Base-by-base conservation (phyloP, 306 rosid species). In the Hylodesmum podocarpum region DNA sequence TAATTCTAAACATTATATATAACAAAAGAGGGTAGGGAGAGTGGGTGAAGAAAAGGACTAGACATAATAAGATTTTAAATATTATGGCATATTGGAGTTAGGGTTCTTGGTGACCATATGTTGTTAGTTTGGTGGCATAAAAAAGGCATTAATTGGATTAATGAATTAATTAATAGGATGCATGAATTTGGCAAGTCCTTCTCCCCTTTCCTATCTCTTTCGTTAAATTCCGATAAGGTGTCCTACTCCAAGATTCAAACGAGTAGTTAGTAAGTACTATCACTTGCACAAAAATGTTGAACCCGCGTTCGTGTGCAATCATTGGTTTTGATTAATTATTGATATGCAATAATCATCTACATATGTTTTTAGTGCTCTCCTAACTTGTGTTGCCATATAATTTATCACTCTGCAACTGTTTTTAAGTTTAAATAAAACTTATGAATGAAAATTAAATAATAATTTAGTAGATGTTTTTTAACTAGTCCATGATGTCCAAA, bases 271-370 rank as follows among this genome's bases (percentile, higher is more conserved):
- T 19, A n/a, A n/a, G n/a, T n/a, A n/a, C n/a, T n/a, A 18, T 21
- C 14, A 34, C 51, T 18, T 70, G 21, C 62, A 19, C 61, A 12
- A 47, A 66, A 28, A 51, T n/a, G 37, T 6, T 68, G 62, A 75
- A 75, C 44, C 49, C 40, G 49, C 66, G 67, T 77, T 43, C 82
- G 80, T 59, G 85, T 65, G 78, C 57, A 69, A 37, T 78, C 27
- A 82, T 77, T 80, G 74, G 12, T 28, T 27, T 14, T 54, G 11
- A 43, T 13, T n/a, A n/a, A n/a, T n/a, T n/a, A n/a, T n/a, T 63
- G 8, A 36, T 57, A 24, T 72, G 6, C 16, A 21, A 54, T 28
- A 37, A 50, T 55, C 13, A 22, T 62, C 47, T 31, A 41, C 24
- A 73, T 77, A 34, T 64, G n/a, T 79, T 79, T 21, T 61, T 68